Evolutionary conservation across 164 flowering plant genomes (phyloP), one percentile per base, ranked within the genome.

Genomic region (Cinnamomum chago): DNA sequence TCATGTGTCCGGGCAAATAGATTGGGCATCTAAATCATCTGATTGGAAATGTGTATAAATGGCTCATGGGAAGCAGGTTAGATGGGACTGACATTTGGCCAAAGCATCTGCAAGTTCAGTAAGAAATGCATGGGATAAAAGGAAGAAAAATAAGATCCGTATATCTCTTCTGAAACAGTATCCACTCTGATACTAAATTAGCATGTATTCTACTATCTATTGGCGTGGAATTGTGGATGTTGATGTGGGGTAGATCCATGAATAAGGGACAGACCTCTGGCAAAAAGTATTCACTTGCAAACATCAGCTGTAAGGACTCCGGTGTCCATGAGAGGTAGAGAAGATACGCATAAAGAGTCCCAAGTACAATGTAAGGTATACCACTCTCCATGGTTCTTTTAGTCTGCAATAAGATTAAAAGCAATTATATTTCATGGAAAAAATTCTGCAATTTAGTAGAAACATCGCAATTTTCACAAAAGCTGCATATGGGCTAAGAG

Each of bases 321-420:
- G 99, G 97, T 5, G 97, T 89, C 99, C 98, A 95, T 7, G 98
- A 92, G 50, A 92, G 93, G 83, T 86, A 89, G 0, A 95, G 75
- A 33, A 95, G 88, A 84, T 86, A 95, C 40, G 90, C 91, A 80
- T 95, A 95, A 13, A 90, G 74, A 76, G 88, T 72, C 50, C 98
- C 96, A 47, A 95, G 92, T 65, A 83, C 81, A 50, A 90, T 76
- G 71, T 89, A 93, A 6, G 98, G 99, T 52, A 90, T 81, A 70
- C 83, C 82, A 81, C 97, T 95, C 69, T 82, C 84, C 88, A 92
- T 85, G 15, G 84, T 70, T 78, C 82, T 90, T 83, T 81, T 92
- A n/a, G 99, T 93, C 99, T 95, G 95, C 82, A 65, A 70, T 75
- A 12, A 23, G 51, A 75, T 6, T 25, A 22, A 64, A 58, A 30